Evolutionary conservation across 352 stramenopile species (phyloP), one percentile per base, ranked within the genome.

Genomic region (Phytopythium litorale): DNA sequence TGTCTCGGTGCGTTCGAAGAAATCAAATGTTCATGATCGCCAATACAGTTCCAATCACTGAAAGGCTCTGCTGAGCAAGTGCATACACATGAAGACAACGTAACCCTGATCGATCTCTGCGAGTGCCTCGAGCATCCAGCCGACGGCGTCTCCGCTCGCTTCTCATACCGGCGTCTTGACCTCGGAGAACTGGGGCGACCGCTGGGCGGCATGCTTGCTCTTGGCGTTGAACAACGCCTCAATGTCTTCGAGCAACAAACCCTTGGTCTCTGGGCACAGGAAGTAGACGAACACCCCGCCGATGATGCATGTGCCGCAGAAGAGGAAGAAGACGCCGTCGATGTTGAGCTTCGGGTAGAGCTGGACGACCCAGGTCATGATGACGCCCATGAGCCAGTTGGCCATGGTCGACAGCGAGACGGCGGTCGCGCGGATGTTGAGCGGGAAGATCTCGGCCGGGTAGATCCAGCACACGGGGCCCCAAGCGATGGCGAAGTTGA

Each of bases 291-390:
- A 76, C 16, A 71, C 60, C 15, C 56, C 66, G 23, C 56, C 60
- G 53, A 78, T 37, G 21, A 77, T 57, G 32, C 74, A 76, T 28
- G 71, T 62, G 28, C 7, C 70, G 16, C 63, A 65, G 56, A 87
- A 87, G 51, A 87, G 55, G 66, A 70, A 77, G 64, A 86, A 86
- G 52, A 77, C 68, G 37, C 68, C 66, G 63, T 76, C 63, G 53
- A 74, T 72, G 60, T 76, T 70, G 42, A 67, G 57, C 55, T 51
- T 67, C 18, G 70, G 67, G 48, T 71, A 76, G 30, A 76, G 59
- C 60, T 76, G 64, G 43, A 70, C 63, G 23, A 76, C 68, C 56
- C 60, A 68, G 55, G 64, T 73, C 70, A 76, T 76, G 57, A 65
- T 50, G 16, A 62, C 53, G 33, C 70, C 70, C 60, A 69, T 72